A percentile compares a stretch with the other conserved stretches of the same genome.
These are phyloP conservation scores for Pseudocercospora macadamiae DNA, from an alignment of 2,329 filamentous ascomycete genomes.

Conservation along the genomic window DNA sequence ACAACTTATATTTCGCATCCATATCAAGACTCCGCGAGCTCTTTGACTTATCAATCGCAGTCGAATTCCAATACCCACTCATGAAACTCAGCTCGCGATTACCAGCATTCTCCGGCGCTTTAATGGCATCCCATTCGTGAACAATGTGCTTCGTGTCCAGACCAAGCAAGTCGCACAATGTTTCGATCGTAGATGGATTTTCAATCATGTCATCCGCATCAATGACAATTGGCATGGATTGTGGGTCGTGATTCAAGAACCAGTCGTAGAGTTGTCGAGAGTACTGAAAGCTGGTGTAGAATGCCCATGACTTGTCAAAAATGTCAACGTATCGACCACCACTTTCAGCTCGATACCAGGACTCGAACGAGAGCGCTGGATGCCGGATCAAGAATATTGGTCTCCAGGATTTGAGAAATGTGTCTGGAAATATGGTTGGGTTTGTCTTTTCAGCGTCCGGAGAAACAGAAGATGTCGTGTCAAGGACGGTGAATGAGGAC, in stretches of 20 bases:
- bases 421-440: neutral
- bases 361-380: neutral
- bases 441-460: neutral
- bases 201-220: conserved; percentile 3
- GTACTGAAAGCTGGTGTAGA: conserved; percentile 7
- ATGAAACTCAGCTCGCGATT: conserved; percentile 1
- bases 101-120: neutral
- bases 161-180: neutral
- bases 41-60: conserved; percentile 3
- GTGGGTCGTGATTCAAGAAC: neutral
- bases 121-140: conserved; percentile 3
- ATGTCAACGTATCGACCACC: conserved; percentile 7
- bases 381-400: conserved; percentile 3
- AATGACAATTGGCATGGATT: neutral
- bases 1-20: neutral
- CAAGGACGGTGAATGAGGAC: neutral
- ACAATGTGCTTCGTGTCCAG: neutral
- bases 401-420: neutral
- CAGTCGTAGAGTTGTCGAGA: conserved; percentile 1
- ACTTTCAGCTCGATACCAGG: conserved; percentile 2
- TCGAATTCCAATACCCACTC: conserved; percentile 7
- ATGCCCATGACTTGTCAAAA: conserved; percentile 10
- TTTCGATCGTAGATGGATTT: neutral
- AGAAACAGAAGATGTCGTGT: neutral
- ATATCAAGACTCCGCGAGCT: conserved; percentile 3